Base-by-base conservation (phyloP, 768 basidiomycete species). In the Leucocoprinus sp. region DNA sequence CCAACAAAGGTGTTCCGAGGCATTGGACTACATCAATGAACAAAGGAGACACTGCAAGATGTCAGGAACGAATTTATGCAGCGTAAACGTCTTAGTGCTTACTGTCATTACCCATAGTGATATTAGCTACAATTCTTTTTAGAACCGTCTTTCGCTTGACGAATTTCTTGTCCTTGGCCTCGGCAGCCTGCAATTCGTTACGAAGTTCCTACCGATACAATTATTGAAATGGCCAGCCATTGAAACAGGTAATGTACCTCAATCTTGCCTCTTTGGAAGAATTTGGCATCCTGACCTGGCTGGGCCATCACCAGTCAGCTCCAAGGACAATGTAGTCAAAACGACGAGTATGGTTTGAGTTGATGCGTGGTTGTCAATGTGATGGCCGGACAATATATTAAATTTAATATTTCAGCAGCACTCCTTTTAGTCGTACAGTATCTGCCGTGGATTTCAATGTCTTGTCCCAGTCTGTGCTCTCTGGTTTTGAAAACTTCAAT, bases 41-140 rank as follows among this genome's bases (percentile, higher is more conserved):
- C 54, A 97, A 71, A 23, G 90, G 78, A 19, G 92, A 93, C 91
- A 96, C 90, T 95, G 24, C 17, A 19, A 15, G 26, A 21, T n/a
- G 23, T 26, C 18, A 23, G 55, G 50, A 49, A 50, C 47, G 33
- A 22, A 39, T 15, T n/a, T 51, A 47, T 45, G 38, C 48, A 48
- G 34, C 37, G 45, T 51, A 41, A 50, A 46, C 45, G 45, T 41
- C 43, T 37, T 48, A 54, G 39, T 61, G 80, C 92, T 67, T 60
- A 96, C 95, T 93, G 66, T 98, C 93, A 60, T 93, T 96, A 35
- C 96, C 96, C 93, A 99, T 98, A 3, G 96, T 99, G 64, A 98
- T 98, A 64, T 97, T 97, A 33, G 96, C 96, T 9, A 97, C 92
- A 50, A 97, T 85, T 71, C 93, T 95, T 76, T 99, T 98, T 55